These are phyloP conservation scores for Porcisia deanei DNA, from an alignment of 208 protist genomes.

Conservation along the genomic window DNA sequence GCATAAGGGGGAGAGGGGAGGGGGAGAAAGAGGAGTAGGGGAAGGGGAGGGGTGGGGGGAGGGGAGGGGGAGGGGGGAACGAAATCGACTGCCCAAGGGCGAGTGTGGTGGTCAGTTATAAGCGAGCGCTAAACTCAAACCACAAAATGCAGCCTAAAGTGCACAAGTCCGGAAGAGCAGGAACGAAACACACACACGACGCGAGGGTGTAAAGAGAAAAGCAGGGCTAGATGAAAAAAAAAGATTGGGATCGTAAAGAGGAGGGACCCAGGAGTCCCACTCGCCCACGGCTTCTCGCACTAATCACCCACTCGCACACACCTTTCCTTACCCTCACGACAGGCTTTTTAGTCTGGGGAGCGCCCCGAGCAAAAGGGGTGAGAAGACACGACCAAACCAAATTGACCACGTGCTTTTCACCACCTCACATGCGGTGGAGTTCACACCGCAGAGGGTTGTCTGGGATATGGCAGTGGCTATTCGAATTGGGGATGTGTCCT, in stretches of 20 bases:
- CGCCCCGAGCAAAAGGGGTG: not conserved
- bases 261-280: not conserved
- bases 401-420: not conserved
- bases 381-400: too few relatives aligned
- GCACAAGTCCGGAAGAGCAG: too few relatives aligned
- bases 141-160: too few relatives aligned
- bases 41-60: not conserved
- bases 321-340: not conserved
- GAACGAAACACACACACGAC: too few relatives aligned
- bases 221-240: too few relatives aligned
- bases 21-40: too few relatives aligned
- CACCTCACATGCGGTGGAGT: not conserved
- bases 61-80: not conserved
- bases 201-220: too few relatives aligned
- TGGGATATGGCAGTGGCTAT: not conserved
- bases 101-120: not conserved
- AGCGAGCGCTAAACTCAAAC: too few relatives aligned
- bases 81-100: not conserved
- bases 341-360: not conserved
- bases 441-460: not conserved
- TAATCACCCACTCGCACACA: not conserved
- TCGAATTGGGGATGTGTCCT: not conserved
- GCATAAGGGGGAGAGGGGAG: too few relatives aligned
- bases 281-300: not conserved
- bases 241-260: too few relatives aligned